phyloP scores from a whole-genome alignment of 805 yeast species.

The Nakazawaea ambrosiae region DNA sequence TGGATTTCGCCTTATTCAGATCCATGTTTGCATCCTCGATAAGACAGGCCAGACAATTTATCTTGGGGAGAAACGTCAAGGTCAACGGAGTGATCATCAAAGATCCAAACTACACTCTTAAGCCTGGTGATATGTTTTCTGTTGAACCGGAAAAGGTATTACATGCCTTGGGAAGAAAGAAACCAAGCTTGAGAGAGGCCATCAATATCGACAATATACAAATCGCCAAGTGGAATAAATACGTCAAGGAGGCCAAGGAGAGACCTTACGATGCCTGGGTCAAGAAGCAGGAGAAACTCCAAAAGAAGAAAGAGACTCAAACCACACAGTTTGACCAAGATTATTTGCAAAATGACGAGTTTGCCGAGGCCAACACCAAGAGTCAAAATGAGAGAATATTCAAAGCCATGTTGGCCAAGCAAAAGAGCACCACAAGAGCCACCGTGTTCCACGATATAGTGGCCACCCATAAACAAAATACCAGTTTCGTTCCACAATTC shows the following conservation, averaged over 20 bases:
- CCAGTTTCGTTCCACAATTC: constrained; percentile 28
- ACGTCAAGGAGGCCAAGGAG: constrained; percentile 49
- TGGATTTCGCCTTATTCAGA: constrained; percentile 87
- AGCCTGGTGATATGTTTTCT: constrained; percentile 81
- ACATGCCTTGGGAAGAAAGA: constrained; percentile 75
- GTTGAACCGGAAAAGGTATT: constrained; percentile 84
- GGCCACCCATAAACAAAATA: constrained; percentile 17
- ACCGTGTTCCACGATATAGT: constrained; percentile 39
- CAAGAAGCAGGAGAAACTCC: constrained; percentile 37
- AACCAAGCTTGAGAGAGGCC: constrained; percentile 69
- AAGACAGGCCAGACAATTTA: constrained; percentile 89
- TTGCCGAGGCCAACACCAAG: constrained; percentile 14
- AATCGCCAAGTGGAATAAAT: constrained; percentile 68
- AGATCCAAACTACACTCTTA: constrained; percentile 72
- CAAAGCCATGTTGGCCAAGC: constrained; percentile 25
- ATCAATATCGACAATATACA: constrained; percentile 66
- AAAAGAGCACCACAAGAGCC: constrained; percentile 35
- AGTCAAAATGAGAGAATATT: constrained; percentile 31
- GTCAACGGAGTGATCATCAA: constrained; percentile 79
- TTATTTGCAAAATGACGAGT: constrained; percentile 7
- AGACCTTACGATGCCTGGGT: constrained; percentile 55
- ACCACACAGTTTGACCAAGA: constrained; percentile 9
- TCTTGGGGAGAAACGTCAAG: constrained; percentile 70
- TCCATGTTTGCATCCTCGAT: constrained; percentile 89
- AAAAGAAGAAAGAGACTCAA: constrained; percentile 23